phyloP scores from a whole-genome alignment of 139 green algal genomes.

The Spirogloea muscicola region DNA sequence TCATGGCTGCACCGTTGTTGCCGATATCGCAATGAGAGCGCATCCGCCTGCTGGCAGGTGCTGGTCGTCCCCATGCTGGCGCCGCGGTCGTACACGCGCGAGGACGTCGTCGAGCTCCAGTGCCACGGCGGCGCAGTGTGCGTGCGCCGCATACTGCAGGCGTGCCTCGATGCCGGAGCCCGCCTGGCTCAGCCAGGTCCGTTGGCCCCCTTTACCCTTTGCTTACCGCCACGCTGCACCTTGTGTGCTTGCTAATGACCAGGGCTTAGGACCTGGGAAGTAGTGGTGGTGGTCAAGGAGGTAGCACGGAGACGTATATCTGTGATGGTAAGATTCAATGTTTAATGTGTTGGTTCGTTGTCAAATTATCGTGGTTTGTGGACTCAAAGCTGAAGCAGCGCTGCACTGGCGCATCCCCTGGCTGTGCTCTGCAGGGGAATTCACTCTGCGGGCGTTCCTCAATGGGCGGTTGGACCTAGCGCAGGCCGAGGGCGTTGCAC shows the following conservation, averaged over 20 bases:
- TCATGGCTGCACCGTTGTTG: background rate
- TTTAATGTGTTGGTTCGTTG: no score
- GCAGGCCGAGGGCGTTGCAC: conserved; percentile 80
- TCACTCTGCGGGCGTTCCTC: conserved; percentile 93
- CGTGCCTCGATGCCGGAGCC: conserved; percentile 68
- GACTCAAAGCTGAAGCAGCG: no score
- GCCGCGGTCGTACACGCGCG: conserved; percentile 84
- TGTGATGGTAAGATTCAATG: no score
- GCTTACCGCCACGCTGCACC: no score
- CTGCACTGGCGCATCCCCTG: no score
- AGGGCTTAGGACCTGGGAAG: no score
- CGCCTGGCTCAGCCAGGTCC: conserved; percentile 62
- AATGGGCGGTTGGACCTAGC: conserved; percentile 74
- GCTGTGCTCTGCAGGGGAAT: conserved; percentile 82
- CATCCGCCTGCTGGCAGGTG: conserved; percentile 48
- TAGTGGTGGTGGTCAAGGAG: no score
- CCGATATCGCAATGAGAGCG: background rate
- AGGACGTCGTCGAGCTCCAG: conserved; percentile 96
- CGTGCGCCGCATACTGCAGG: conserved; percentile 66
- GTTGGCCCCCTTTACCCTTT: background rate
- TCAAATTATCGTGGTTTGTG: no score
- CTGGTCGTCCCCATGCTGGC: conserved; percentile 75
- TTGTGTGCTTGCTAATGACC: no score
- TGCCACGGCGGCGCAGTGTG: conserved; percentile 84
- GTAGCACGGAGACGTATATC: no score